A percentile compares a stretch with the other conserved stretches of the same genome.
These are phyloP conservation scores for Beauveria brongniartii DNA, from an alignment of 2,329 filamentous ascomycete genomes.

Conservation along the genomic window DNA sequence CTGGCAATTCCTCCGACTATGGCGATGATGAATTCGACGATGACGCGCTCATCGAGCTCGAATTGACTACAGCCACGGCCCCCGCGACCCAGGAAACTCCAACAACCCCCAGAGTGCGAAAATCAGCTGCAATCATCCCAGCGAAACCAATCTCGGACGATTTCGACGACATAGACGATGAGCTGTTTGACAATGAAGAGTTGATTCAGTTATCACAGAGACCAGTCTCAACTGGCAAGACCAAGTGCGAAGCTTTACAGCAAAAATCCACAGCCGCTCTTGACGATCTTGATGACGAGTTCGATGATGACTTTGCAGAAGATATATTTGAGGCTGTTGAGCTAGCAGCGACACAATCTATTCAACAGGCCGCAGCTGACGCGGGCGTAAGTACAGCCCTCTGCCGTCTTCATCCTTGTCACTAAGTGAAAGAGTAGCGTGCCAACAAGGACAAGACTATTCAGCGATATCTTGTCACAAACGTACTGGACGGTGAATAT, in stretches of 20 bases:
- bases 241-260: slow-evolving; percentile 10
- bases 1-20: slow-evolving; percentile 37
- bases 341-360: slow-evolving; percentile 62
- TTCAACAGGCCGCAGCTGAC: slow-evolving; percentile 22
- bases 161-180: slow-evolving; percentile 60
- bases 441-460: slow-evolving; percentile 63
- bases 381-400: slow-evolving; percentile 29
- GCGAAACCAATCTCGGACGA: slow-evolving; percentile 40
- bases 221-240: background rate
- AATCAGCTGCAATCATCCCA: slow-evolving; percentile 10
- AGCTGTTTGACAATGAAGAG: slow-evolving; percentile 41
- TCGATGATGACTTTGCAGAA: slow-evolving; percentile 49
- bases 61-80: slow-evolving; percentile 30
- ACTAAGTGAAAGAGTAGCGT: slow-evolving; percentile 61
- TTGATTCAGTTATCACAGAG: slow-evolving; percentile 16
- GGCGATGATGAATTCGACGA: slow-evolving; percentile 53
- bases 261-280: background rate
- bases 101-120: slow-evolving; percentile 11
- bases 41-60: slow-evolving; percentile 47
- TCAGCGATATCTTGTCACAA: slow-evolving; percentile 77
- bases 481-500: slow-evolving; percentile 63
- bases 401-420: slow-evolving; percentile 24
- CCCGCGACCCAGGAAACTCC: slow-evolving; percentile 18
- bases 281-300: slow-evolving; percentile 22
- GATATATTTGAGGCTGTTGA: slow-evolving; percentile 70